These are phyloP conservation scores for Exophiala viscosa DNA, from an alignment of 2,329 filamentous ascomycete genomes.

Conservation along the genomic window DNA sequence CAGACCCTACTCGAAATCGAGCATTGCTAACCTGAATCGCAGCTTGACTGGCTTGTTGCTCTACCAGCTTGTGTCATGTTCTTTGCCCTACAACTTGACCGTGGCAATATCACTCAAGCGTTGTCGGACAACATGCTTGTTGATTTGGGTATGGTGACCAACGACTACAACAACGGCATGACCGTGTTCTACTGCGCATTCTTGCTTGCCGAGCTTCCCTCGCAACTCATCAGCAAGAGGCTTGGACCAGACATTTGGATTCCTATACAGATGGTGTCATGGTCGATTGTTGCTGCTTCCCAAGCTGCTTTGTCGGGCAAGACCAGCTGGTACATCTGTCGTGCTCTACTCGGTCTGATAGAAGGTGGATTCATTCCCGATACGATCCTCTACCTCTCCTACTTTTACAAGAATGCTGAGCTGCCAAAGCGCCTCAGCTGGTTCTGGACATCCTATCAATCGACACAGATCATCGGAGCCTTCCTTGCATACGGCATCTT, in stretches of 20 bases:
- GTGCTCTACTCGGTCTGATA: constrained; percentile 43
- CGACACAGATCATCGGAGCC: constrained; percentile 26
- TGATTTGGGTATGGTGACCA: constrained; percentile 37
- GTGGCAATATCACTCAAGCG: constrained; percentile 49
- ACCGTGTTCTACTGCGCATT: constrained; percentile 56
- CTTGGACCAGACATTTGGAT: constrained; percentile 55
- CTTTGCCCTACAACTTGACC: constrained; percentile 55
- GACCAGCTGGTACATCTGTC: constrained; percentile 37
- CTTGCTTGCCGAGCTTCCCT: constrained; percentile 53
- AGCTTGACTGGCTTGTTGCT: constrained; percentile 31
- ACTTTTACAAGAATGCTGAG: constrained; percentile 71
- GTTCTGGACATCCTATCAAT: constrained; percentile 65
- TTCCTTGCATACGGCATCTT: constrained; percentile 27
- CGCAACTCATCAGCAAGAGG: constrained; percentile 55
- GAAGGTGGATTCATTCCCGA: constrained; percentile 55
- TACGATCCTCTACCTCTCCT: constrained; percentile 38
- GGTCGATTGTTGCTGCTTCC: constrained; percentile 47
- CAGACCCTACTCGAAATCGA: constrained; percentile 26
- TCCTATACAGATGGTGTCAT: constrained; percentile 51
- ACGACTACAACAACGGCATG: constrained; percentile 51
- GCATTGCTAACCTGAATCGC: constrained; percentile 11
- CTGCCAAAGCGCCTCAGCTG: constrained; percentile 63
- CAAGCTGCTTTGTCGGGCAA: constrained; percentile 46
- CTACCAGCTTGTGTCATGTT: constrained; percentile 50
- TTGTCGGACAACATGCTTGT: constrained; percentile 58